Conservation (phyloP, 2,329 filamentous ascomycete species). For the Pseudocercospora cruenta region DNA sequence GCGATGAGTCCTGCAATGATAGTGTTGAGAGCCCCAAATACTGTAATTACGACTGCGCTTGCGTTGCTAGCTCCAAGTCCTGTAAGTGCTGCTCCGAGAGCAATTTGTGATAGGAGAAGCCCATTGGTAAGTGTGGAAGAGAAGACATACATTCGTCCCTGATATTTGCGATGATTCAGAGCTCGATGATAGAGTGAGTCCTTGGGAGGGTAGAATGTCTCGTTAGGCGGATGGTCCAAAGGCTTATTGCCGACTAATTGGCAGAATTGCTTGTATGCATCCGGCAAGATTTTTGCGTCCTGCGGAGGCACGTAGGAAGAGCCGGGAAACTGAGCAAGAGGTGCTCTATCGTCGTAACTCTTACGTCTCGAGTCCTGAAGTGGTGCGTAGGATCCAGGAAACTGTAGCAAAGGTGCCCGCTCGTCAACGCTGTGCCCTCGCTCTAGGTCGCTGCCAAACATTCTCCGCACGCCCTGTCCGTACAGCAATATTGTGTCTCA, state of each 20-base stretch:
- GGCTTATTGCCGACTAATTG: constrained; percentile 42
- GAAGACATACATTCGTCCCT: constrained; percentile 42
- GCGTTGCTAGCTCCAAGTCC: constrained; percentile 43
- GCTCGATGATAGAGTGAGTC: constrained; percentile 45
- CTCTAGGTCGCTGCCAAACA: constrained; percentile 16
- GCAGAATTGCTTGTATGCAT: constrained; percentile 44
- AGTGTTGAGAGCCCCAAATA: constrained; percentile 47
- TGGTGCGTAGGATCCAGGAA: constrained; percentile 26
- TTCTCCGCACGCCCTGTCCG: neutral
- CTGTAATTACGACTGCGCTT: constrained; percentile 43
- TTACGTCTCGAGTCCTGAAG: constrained; percentile 8
- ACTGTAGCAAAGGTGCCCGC: constrained; percentile 35
- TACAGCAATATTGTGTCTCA: neutral
- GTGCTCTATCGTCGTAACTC: constrained; percentile 30
- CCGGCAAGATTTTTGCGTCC: constrained; percentile 14
- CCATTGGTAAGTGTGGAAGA: constrained; percentile 44
- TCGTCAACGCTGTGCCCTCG: constrained; percentile 26
- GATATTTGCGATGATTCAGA: constrained; percentile 35
- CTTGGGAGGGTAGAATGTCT: constrained; percentile 30
- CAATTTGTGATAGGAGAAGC: constrained; percentile 44
- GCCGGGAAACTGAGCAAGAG: constrained; percentile 36
- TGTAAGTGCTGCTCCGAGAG: constrained; percentile 46
- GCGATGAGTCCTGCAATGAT: constrained; percentile 47
- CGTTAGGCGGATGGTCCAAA: constrained; percentile 33
- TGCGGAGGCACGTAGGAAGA: constrained; percentile 8